phyloP scores from a whole-genome alignment of 2,329 filamentous ascomycete genomes.

The Polytolypa hystricis region DNA sequence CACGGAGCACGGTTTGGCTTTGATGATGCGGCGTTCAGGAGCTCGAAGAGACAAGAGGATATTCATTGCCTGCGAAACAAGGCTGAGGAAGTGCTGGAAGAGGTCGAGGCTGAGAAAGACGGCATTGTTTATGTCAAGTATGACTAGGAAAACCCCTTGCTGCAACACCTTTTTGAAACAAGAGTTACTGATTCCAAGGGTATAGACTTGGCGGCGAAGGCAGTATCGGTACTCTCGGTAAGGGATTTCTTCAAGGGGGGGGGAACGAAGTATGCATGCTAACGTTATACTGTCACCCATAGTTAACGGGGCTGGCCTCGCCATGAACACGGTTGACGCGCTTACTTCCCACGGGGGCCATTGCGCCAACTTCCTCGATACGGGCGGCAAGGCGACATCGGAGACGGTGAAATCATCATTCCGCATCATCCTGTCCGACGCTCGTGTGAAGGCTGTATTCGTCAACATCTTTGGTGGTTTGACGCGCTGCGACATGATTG shows the following conservation, averaged over 20 bases:
- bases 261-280: too few species aligned
- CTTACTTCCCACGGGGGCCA: slow-evolving; percentile 55
- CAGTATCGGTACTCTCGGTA: slow-evolving; percentile 61
- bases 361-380: slow-evolving; percentile 79
- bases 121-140: slow-evolving; percentile 72
- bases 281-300: slow-evolving; percentile 1
- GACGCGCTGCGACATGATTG: slow-evolving; percentile 72
- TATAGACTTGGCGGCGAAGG: slow-evolving; percentile 38
- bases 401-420: slow-evolving; percentile 72
- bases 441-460: slow-evolving; percentile 59
- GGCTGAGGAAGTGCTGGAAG: slow-evolving; percentile 42
- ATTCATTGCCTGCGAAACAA: slow-evolving; percentile 48
- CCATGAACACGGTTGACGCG: slow-evolving; percentile 84
- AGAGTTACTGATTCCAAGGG: slow-evolving; percentile 3
- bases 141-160: slow-evolving; percentile 2
- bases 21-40: slow-evolving; percentile 59
- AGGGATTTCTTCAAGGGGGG: too few species aligned
- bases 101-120: slow-evolving; percentile 52
- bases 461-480: slow-evolving; percentile 62
- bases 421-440: slow-evolving; percentile 59
- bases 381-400: slow-evolving; percentile 75
- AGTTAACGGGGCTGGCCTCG: slow-evolving; percentile 80
- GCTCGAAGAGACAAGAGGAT: slow-evolving; percentile 48
- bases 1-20: slow-evolving; percentile 50
- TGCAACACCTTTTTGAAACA: neutral